Base-by-base conservation (phyloP, 108 stramenopile genomes). In the Pinguiococcus pyrenoidosus region DNA sequence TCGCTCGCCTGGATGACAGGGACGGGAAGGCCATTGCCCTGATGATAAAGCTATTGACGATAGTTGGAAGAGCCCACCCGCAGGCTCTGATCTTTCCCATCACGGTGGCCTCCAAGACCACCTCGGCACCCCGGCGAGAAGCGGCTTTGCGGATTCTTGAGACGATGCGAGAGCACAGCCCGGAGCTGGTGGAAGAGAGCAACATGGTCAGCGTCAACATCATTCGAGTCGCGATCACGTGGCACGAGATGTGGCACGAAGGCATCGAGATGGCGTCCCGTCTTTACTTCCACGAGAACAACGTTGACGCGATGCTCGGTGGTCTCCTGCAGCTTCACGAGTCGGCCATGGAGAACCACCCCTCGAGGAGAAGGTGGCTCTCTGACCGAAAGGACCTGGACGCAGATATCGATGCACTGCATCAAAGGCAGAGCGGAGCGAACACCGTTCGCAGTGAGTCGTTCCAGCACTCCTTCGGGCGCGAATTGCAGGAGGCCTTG, bases 81-180 rank as follows among this genome's bases (percentile, higher is more conserved):
- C 61, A 67, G 54, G 66, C 66, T 14, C 41, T 67, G n/a, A 61
- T 67, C 18, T 67, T 55, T 20, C 62, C 66, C 26, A 64, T 67
- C 37, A 62, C 66, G 18, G 61, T 67, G 22, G 66, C 66, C 10
- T 29, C 54, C 59, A 64, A 56, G 29, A 67, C 61, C 0, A 16
- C 29, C 9, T 25, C 28, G 21, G 20, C 27, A 7, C 42, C 46
- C 37, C 26, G 54, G 37, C 53, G 30, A 23, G 24, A 37, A 30
- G 62, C 56, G 10, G 32, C 50, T 8, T 14, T 36, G 34, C 35
- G 37, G 6, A 14, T 51, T 5, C 24, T 51, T 6, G 12, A 41
- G 6, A 36, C 34, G 12, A 35, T 51, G 28, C 16, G 50, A n/a
- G 37, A 38, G 22, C 26, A n/a, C n/a, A n/a, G n/a, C n/a, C n/a